Evolutionary conservation across 2,329 filamentous ascomycete species (phyloP).

Genomic region (Trichophyton simii): DNA sequence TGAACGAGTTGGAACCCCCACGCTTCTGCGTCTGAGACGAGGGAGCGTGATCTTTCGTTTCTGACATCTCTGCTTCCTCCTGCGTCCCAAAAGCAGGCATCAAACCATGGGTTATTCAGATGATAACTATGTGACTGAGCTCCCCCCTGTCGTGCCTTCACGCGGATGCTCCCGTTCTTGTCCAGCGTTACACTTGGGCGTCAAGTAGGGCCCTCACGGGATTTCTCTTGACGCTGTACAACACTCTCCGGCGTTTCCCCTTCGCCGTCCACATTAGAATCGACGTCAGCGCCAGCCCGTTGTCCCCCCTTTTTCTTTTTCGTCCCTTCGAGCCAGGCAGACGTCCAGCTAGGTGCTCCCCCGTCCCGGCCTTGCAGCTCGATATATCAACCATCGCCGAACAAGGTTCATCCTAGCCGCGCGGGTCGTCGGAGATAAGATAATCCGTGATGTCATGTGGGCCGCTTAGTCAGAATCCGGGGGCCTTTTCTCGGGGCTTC

Average conservation of each 20-base stretch:
- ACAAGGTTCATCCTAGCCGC: not conserved
- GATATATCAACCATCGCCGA: not conserved
- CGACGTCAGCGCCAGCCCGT: not conserved
- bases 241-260: not conserved
- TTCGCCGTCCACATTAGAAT: not conserved
- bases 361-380: not conserved
- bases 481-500: not conserved
- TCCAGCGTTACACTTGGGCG: not conserved
- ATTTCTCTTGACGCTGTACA: conserved; percentile 1
- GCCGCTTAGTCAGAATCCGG: not conserved
- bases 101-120: not conserved
- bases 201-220: not conserved
- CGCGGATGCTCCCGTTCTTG: not conserved
- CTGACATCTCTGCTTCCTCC: not conserved
- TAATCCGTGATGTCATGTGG: not conserved
- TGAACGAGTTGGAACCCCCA: not conserved
- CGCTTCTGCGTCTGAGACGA: not conserved
- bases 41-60: not conserved
- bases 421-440: not conserved
- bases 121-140: not conserved
- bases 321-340: not conserved
- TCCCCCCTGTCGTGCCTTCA: not conserved
- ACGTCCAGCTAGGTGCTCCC: too few relatives aligned
- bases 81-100: not conserved
- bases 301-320: not conserved